Base-by-base conservation (phyloP, 1,284 basidiomycete species). In the Cystobasidiaceae sp. region DNA sequence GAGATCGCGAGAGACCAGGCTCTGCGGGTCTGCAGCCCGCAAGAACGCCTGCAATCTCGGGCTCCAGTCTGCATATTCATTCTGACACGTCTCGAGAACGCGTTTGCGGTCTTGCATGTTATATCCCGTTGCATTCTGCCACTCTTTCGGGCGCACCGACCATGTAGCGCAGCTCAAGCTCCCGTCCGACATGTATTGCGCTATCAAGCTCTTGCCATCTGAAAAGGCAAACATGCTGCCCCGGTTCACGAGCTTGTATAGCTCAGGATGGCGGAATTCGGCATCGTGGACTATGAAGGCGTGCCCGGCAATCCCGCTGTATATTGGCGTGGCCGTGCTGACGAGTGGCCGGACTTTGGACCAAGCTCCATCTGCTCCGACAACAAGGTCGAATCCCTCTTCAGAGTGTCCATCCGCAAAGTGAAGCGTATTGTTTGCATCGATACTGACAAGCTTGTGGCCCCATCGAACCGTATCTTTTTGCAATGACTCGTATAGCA, bases 351-450 rank as follows among this genome's bases (percentile, higher is more conserved):
- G 78, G 13, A 80, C 74, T 51, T 72, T 73, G 13, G 80, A 81
- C 76, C 78, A 80, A 6, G 79, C 74, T 7, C 81, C 81, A 58
- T 82, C 81, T 11, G 81, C 81, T 15, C 81, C 81, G 19, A 82
- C 72, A 28, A 82, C 71, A 43, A 80, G 58, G 55, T 77, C 75
- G 57, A 71, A 68, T 6, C 48, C 69, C 33, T 56, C 60, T 13
- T 67, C 64, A 23, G 19, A 17, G n/a, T 23, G 28, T 28, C 21
- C 21, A 6, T 25, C 28, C n/a, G n/a, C 28, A 6, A 50, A 21
- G 7, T 50, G 21, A 25, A 6, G 21, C 21, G 17, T 28, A 30
- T 21, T 23, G 7, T 25, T 7, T 17, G 4, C 23, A 7, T 17
- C 21, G 9, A 50, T 28, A 25, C 48, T 30, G 7, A n/a, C n/a